A percentile compares a stretch with the other conserved stretches of the same genome.
Evolutionary conservation across 768 basidiomycete species (phyloP).

Genomic region (Grammothele lineata): DNA sequence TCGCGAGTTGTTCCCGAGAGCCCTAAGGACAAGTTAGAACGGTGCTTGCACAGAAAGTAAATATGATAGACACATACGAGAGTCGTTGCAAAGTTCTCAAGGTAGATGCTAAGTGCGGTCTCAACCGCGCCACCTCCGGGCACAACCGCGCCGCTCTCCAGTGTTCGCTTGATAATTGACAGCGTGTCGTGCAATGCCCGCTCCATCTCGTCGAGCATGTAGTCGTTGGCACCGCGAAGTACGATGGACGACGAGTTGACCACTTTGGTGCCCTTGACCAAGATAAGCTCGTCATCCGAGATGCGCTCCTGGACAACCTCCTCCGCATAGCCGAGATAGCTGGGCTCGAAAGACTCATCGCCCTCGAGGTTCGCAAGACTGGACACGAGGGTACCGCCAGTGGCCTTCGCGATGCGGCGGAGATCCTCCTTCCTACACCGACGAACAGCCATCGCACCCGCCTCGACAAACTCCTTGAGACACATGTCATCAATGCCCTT

Average conservation of each 20-base stretch:
- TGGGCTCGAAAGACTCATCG: slow-evolving; percentile 94
- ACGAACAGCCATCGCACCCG: slow-evolving; percentile 97
- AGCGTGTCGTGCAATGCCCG: slow-evolving; percentile 91
- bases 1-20: slow-evolving; percentile 95
- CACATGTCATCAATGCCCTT: slow-evolving; percentile 99
- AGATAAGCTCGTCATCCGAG: slow-evolving; percentile 96
- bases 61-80: slow-evolving; percentile 52
- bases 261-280: slow-evolving; percentile 96
- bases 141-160: slow-evolving; percentile 94
- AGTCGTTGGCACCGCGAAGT: slow-evolving; percentile 95
- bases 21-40: slow-evolving; percentile 48
- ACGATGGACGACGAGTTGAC: slow-evolving; percentile 92
- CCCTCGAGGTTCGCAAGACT: slow-evolving; percentile 95
- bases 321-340: slow-evolving; percentile 86
- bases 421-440: slow-evolving; percentile 98
- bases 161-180: slow-evolving; percentile 92
- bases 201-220: slow-evolving; percentile 99
- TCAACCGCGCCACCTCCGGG: slow-evolving; percentile 98
- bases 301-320: slow-evolving; percentile 97
- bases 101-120: slow-evolving; percentile 92
- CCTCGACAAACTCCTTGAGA: slow-evolving; percentile 98
- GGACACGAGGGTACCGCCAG: slow-evolving; percentile 89
- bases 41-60: too few species aligned
- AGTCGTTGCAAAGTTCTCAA: slow-evolving; percentile 98
- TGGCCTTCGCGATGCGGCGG: slow-evolving; percentile 93